Conservation (phyloP, 352 stramenopile species). For the Pythium folliculosum region DNA sequence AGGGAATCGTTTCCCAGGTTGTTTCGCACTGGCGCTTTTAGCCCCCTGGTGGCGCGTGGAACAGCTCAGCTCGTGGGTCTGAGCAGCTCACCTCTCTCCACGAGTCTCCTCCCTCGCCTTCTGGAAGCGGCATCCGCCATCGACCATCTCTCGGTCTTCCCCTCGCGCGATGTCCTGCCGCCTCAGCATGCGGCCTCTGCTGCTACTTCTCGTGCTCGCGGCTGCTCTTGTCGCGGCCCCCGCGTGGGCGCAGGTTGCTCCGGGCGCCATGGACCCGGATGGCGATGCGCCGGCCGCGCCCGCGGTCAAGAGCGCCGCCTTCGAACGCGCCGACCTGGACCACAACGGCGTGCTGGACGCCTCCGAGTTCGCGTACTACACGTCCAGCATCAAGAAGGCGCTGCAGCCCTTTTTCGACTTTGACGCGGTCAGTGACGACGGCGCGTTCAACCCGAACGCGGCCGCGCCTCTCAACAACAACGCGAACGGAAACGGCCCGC, state of each 20-base stretch:
- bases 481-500: slow-evolving; percentile 14
- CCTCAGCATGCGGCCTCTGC: slow-evolving; percentile 11
- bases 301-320: slow-evolving; percentile 39
- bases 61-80: no score
- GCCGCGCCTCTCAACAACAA: slow-evolving; percentile 1
- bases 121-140: background rate
- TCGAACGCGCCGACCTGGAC: slow-evolving; percentile 67
- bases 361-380: slow-evolving; percentile 69
- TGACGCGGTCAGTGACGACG: slow-evolving; percentile 17
- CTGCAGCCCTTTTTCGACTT: slow-evolving; percentile 51
- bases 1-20: background rate
- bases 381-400: slow-evolving; percentile 47
- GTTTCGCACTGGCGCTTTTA: slow-evolving; percentile 5
- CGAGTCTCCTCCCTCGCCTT: no score
- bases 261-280: background rate
- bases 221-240: slow-evolving; percentile 11
- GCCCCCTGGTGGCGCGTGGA: background rate
- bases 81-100: background rate
- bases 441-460: slow-evolving; percentile 11
- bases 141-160: background rate
- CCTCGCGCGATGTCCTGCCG: slow-evolving; percentile 5
- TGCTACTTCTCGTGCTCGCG: slow-evolving; percentile 25
- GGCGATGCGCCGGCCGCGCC: slow-evolving; percentile 15
- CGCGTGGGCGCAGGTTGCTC: slow-evolving; percentile 25
- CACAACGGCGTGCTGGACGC: slow-evolving; percentile 71